Base-by-base conservation (phyloP, 768 basidiomycete species). In the Pholiota conissans region DNA sequence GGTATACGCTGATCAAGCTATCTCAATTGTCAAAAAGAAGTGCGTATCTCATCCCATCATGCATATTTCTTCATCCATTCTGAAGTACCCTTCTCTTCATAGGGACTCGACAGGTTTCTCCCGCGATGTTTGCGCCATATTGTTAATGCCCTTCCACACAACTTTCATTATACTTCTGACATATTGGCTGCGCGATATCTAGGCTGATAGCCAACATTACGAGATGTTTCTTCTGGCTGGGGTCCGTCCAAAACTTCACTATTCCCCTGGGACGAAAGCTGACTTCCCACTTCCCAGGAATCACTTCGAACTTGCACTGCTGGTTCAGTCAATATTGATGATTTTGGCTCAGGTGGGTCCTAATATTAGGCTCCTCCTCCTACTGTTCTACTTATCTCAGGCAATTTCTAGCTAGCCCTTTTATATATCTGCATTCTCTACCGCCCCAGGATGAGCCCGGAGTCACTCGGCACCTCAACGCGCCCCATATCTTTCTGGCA, bases 201-300 rank as follows among this genome's bases (percentile, higher is more conserved):
- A 91, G 90, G 63, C 76, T 93, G 29, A 78, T 90, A 58, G 90
- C 91, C 49, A 94, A 94, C 71, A 91, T 93, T 52, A 88, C 89
- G 24, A 81, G 92, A 66, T 94, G 92, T 71, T 94, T 93, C 78
- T 94, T 93, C 74, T 94, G 92, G 92, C 74, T 94, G 32, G 92
- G 92, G 79, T 81, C 61, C 27, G 73, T 61, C 47, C 45, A 27
- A 3, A 18, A 39, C 11, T 5, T 40, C 26, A 24, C 53, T 8
- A 39, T 28, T 9, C 16, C 34, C 24, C 14, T 22, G 34, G 61
- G 16, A 61, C 16, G 18, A 37, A 59, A 16, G 61, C 57, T 56
- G 34, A 56, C 22, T 47, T n/a, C 18, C 8, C 35, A 8, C 30
- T 32, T 32, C 7, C 16, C 61, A 83, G 80, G 55, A 76, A 86